A percentile compares a stretch with the other conserved stretches of the same genome.
Evolutionary conservation across 1,284 basidiomycete species (phyloP).

Genomic region (Boletus mariae): DNA sequence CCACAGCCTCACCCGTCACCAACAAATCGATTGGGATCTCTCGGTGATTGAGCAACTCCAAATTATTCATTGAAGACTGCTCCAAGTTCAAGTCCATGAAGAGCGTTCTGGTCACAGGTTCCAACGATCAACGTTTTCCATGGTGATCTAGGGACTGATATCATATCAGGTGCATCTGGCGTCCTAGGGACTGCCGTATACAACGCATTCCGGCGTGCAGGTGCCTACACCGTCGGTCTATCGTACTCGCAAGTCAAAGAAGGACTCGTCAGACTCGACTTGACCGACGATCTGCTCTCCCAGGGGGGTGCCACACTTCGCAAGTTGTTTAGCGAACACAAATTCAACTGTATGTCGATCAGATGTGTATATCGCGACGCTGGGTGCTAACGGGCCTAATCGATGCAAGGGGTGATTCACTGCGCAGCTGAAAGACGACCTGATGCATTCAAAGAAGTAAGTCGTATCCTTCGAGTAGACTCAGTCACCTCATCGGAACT

Average conservation of each 20-base stretch:
- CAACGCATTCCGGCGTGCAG: slow-evolving; percentile 49
- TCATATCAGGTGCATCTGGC: slow-evolving; percentile 65
- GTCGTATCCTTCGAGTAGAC: slow-evolving; percentile 11
- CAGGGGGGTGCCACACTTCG: slow-evolving; percentile 50
- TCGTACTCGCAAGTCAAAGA: slow-evolving; percentile 57
- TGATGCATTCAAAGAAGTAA: slow-evolving; percentile 76
- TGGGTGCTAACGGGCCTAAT: slow-evolving; percentile 4
- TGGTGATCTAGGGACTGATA: slow-evolving; percentile 10
- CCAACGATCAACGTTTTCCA: neutral
- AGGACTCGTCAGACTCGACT: slow-evolving; percentile 56
- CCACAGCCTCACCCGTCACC: too few species aligned
- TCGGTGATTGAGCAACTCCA: neutral
- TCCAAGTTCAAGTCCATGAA: slow-evolving; percentile 19
- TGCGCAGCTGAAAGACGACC: slow-evolving; percentile 83
- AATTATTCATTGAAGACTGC: neutral
- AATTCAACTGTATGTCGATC: slow-evolving; percentile 58
- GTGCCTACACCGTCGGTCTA: slow-evolving; percentile 52
- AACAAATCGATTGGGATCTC: neutral
- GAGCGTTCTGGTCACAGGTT: slow-evolving; percentile 53
- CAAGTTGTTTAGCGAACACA: slow-evolving; percentile 38
- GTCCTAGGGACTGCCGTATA: slow-evolving; percentile 69
- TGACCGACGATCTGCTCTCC: slow-evolving; percentile 44
- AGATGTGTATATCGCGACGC: neutral
- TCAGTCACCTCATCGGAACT: neutral
- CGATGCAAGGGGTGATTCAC: slow-evolving; percentile 68